A percentile compares a stretch with the other conserved stretches of the same genome.
These are phyloP conservation scores for Withania somnifera DNA, from an alignment of 305 asterid species.

Conservation along the genomic window DNA sequence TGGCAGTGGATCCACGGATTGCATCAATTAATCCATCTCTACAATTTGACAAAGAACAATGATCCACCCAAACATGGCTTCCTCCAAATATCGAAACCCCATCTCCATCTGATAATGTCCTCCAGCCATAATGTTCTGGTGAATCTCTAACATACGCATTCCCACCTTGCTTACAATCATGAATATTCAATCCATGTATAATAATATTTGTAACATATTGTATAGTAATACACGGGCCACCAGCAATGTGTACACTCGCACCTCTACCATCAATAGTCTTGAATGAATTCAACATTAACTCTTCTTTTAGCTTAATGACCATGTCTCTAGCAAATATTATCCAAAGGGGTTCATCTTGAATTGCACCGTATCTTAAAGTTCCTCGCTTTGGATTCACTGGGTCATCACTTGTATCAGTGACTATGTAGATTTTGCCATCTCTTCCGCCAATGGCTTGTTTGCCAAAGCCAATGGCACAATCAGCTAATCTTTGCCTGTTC, in stretches of 20 bases:
- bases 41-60: conserved; percentile 68
- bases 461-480: conserved; percentile 77
- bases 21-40: conserved; percentile 71
- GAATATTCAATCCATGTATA: conserved; percentile 68
- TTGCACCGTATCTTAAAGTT: conserved; percentile 57
- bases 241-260: conserved; percentile 69
- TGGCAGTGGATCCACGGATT: conserved; percentile 71
- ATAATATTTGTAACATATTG: conserved; percentile 66
- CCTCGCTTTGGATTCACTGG: conserved; percentile 75
- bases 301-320: conserved; percentile 65
- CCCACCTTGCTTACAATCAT: conserved; percentile 73
- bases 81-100: conserved; percentile 78
- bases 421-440: conserved; percentile 59
- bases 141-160: conserved; percentile 79
- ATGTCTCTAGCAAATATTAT: conserved; percentile 59
- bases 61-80: conserved; percentile 80
- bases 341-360: conserved; percentile 73
- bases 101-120: conserved; percentile 73
- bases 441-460: conserved; percentile 68
- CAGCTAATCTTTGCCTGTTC: conserved; percentile 54
- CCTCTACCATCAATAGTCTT: conserved; percentile 86
- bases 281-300: conserved; percentile 64
- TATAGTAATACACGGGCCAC: conserved; percentile 72
- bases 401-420: conserved; percentile 58
- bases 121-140: conserved; percentile 71